Evolutionary conservation across 1,139 yeast genomes (phyloP).

Genomic region (Yamadazyma songkhlaensis): DNA sequence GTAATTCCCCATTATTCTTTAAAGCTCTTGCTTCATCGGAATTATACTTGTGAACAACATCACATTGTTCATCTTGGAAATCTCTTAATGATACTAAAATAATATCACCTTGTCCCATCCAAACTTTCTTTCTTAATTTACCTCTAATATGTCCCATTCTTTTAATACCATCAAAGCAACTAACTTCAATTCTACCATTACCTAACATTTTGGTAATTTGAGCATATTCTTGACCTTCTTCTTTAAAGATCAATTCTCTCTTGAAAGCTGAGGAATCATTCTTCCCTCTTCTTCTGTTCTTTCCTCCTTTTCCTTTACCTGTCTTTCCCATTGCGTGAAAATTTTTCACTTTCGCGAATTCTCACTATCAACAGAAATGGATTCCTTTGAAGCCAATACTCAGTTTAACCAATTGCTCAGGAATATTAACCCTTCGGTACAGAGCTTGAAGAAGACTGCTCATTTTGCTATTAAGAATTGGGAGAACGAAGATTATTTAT

Average conservation of each 20-base stretch:
- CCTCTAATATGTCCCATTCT: slow-evolving; percentile 99
- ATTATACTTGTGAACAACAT: slow-evolving; percentile 93
- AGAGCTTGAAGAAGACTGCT: slow-evolving; percentile 53
- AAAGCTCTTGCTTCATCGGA: slow-evolving; percentile 98
- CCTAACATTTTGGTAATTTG: slow-evolving; percentile 98
- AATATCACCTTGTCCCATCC: slow-evolving; percentile 99
- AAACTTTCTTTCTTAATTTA: slow-evolving; percentile 97
- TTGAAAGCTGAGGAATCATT: slow-evolving; percentile 87
- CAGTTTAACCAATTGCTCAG: slow-evolving; percentile 63
- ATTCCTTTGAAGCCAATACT: slow-evolving; percentile 74
- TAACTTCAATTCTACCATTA: slow-evolving; percentile 93
- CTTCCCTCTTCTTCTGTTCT: slow-evolving; percentile 99
- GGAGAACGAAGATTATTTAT: slow-evolving; percentile 69
- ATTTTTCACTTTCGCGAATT: background rate
- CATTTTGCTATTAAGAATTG: slow-evolving; percentile 57
- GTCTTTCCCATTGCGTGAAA: slow-evolving; percentile 43
- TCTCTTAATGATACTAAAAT: slow-evolving; percentile 94
- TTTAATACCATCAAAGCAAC: slow-evolving; percentile 89
- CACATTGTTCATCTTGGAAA: slow-evolving; percentile 98
- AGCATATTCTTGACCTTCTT: slow-evolving; percentile 98
- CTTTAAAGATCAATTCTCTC: slow-evolving; percentile 89
- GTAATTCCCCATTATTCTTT: slow-evolving; percentile 95
- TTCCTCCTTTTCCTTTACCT: slow-evolving; percentile 61
- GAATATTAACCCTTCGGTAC: slow-evolving; percentile 60
- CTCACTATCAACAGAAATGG: slow-evolving; percentile 44